These are phyloP conservation scores for Colletotrichum godetiae DNA, from an alignment of 2,329 filamentous ascomycete species.

Conservation along the genomic window DNA sequence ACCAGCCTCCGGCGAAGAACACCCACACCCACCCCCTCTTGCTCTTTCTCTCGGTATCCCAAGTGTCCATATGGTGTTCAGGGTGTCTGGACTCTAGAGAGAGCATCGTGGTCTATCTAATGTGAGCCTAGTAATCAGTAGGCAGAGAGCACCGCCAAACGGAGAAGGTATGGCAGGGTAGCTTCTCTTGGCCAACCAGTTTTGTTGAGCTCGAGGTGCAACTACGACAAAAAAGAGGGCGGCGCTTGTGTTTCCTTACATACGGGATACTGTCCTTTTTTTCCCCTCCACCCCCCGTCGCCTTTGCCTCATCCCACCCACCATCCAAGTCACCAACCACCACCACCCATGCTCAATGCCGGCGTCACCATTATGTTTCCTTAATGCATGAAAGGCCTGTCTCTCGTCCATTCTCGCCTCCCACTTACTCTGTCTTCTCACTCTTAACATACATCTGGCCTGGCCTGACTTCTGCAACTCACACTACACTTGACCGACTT, in stretches of 20 bases:
- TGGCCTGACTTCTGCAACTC: background rate
- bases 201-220: slow-evolving; percentile 18
- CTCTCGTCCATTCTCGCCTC: background rate
- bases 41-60: no score
- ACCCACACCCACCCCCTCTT: no score
- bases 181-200: background rate
- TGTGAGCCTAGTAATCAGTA: no score
- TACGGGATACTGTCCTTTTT: no score
- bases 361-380: slow-evolving; percentile 28
- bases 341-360: slow-evolving; percentile 13
- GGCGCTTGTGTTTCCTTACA: background rate
- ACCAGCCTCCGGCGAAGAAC: no score
- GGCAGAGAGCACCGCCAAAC: no score
- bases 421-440: background rate
- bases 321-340: slow-evolving; percentile 5
- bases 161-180: no score
- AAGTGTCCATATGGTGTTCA: no score
- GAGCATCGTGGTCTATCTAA: no score
- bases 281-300: background rate
- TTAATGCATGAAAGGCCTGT: slow-evolving; percentile 21
- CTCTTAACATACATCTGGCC: background rate
- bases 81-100: no score
- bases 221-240: background rate
- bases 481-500: slow-evolving; percentile 26
- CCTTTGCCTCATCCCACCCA: slow-evolving; percentile 5